phyloP scores from a whole-genome alignment of 2,329 filamentous ascomycete species.

The Aureobasidium mangrovei region DNA sequence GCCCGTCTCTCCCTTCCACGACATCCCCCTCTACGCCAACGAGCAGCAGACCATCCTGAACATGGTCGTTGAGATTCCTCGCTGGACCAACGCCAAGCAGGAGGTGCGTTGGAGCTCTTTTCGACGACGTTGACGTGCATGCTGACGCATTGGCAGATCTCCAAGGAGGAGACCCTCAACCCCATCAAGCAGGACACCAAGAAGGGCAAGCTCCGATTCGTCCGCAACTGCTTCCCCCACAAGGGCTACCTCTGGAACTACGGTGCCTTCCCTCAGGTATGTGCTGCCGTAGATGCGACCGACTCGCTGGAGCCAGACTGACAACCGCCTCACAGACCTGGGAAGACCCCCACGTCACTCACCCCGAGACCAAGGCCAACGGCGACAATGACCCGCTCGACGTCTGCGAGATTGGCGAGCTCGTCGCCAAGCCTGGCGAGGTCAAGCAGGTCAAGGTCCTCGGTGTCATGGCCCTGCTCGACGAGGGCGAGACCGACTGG shows the following conservation, averaged over 20 bases:
- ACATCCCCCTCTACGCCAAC: conserved; percentile 97
- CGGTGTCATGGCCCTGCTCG: conserved; percentile 96
- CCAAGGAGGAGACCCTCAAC: conserved; percentile 96
- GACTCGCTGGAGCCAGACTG: not conserved
- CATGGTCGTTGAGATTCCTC: conserved; percentile 98
- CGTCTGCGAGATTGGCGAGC: conserved; percentile 98
- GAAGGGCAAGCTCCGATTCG: conserved; percentile 99
- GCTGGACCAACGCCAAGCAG: conserved; percentile 99
- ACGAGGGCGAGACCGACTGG: conserved; percentile 99
- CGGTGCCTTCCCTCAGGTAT: conserved; percentile 94
- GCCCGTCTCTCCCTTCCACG: conserved; percentile 92
- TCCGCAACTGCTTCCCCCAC: conserved; percentile 99
- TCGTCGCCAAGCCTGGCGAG: conserved; percentile 91
- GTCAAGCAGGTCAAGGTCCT: conserved; percentile 99
- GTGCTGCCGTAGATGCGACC: conserved; percentile 19
- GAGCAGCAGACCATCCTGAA: conserved; percentile 91
- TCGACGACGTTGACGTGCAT: not conserved
- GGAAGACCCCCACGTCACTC: conserved; percentile 93
- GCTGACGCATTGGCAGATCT: conserved; percentile 57
- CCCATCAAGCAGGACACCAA: conserved; percentile 99
- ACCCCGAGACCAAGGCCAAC: conserved; percentile 99
- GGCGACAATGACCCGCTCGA: conserved; percentile 99
- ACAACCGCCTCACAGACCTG: conserved; percentile 62
- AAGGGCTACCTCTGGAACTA: conserved; percentile 99
- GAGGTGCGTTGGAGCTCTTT: conserved; percentile 57